Base-by-base conservation (phyloP, 805 yeast species). In the Cephaloascus albidus region DNA sequence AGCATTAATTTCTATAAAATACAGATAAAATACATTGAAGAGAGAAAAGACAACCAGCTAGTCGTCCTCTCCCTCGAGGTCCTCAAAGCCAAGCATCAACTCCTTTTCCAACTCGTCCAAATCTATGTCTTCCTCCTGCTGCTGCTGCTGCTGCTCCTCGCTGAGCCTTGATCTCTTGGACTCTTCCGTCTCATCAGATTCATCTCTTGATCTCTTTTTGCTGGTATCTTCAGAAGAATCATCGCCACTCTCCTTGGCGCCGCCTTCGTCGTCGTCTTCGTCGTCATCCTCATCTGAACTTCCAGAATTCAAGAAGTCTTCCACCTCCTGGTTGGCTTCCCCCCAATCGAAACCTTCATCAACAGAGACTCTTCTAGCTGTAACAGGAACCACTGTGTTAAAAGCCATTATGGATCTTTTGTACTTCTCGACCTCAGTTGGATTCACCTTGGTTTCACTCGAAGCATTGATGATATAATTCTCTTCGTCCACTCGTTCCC, bases 401-500 rank as follows among this genome's bases (percentile, higher is more conserved):
- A 10, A 40, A 40, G 54, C 18, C 10, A 33, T 6, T 16, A 17
- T 8, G 18, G 38, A 42, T 37, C 48, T 55, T 42, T 63, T 48
- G 50, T 72, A 74, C 45, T 61, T 64, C 35, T 63, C 65, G 17
- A 72, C 83, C 36, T 61, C 67, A 2, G 65, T 64, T 16, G 70
- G 55, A 30, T 69, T 64, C 14, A 69, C 53, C 53, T 72, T 55
- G 30, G 64, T 68, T 1, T 70, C 71, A 17, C 70, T 68, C 4
- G 66, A 68, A n/a, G 75, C 72, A 4, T 69, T 60, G 16, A 88
- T 63, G 33, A 67, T 55, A 52, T 68, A 89, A 3, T 72, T 76
- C 3, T 55, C 64, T 45, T 82, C 93, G 15, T 79, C 77, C 0
- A 79, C 80, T 36, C 71, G 72, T 40, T 67, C 65, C 97, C 97